These are phyloP conservation scores for Cercospora canescens DNA, from an alignment of 2,329 filamentous ascomycete genomes.

Conservation along the genomic window DNA sequence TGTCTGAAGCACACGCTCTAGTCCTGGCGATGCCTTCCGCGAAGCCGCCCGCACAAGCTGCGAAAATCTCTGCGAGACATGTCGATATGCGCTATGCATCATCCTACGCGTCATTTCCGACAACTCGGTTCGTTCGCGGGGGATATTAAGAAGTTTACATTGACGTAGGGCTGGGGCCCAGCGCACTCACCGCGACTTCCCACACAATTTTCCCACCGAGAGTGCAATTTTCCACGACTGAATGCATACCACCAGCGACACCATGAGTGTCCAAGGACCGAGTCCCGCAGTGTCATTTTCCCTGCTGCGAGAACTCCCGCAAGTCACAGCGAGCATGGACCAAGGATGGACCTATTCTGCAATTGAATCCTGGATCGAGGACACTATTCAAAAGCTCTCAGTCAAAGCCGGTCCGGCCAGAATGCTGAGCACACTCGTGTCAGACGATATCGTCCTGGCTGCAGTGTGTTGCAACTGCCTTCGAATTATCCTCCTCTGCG, in stretches of 20 bases:
- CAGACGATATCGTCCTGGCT: background rate
- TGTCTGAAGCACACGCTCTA: background rate
- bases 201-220: background rate
- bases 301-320: background rate
- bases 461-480: slow-evolving; percentile 5
- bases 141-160: background rate
- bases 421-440: background rate
- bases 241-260: background rate
- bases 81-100: background rate
- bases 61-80: slow-evolving; percentile 4
- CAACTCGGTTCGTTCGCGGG: background rate
- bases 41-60: background rate
- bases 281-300: background rate
- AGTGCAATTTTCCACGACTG: background rate
- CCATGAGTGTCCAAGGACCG: background rate
- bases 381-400: slow-evolving; percentile 1
- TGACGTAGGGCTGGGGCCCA: background rate
- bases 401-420: background rate
- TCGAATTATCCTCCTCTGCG: slow-evolving; percentile 1
- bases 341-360: slow-evolving; percentile 8
- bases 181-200: background rate
- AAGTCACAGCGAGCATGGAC: slow-evolving; percentile 8
- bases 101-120: background rate
- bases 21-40: background rate
- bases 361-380: slow-evolving; percentile 8